Base-by-base conservation (phyloP, 1,139 yeast species). In the Wickerhamomyces sp. region DNA sequence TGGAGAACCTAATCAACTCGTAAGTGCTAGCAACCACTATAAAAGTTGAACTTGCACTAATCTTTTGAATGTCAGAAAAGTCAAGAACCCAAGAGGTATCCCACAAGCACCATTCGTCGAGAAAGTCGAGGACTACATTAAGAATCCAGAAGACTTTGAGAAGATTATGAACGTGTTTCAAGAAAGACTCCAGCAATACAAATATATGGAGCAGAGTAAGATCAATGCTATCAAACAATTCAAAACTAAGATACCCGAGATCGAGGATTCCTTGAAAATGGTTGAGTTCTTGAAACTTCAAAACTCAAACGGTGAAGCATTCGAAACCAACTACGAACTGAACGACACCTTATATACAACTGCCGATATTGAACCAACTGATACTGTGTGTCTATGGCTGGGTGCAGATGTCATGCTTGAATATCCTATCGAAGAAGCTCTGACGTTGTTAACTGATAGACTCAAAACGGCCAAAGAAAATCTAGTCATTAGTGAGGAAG, bases 361-460 rank as follows among this genome's bases (percentile, higher is more conserved):
- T 42, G 98, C 98, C 2, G 70, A 70, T 24, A 70, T 91, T 25
- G 66, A 68, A 15, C 68, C 76, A n/a, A 59, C 70, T 2, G 75
- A 83, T 33, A 66, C 66, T 14, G 98, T 91, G 2, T 78, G 77
- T 45, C 69, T 91, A 36, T 91, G 98, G 98, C 70, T 91, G 16
- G 99, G 99, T 10, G 97, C 99, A 1, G 95, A 89, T 52, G 93
- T 91, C 15, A 91, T 91, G 98, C 68, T 93, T 52, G 98, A 91
- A 57, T 91, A 91, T 57, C 89, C 96, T 5, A 67, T 87, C 24
- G 83, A 75, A 30, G 98, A 91, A 57, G 98, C 98, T 2, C 71
- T 79, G 32, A 78, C 67, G 21, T 67, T 93, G 49, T 66, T 93
- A 40, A 56, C 68, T 18, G 72, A 71, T 27, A 78, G 91, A 55